Conservation (phyloP, 805 yeast genomes). For the Saccharomycopsis selenospora region DNA sequence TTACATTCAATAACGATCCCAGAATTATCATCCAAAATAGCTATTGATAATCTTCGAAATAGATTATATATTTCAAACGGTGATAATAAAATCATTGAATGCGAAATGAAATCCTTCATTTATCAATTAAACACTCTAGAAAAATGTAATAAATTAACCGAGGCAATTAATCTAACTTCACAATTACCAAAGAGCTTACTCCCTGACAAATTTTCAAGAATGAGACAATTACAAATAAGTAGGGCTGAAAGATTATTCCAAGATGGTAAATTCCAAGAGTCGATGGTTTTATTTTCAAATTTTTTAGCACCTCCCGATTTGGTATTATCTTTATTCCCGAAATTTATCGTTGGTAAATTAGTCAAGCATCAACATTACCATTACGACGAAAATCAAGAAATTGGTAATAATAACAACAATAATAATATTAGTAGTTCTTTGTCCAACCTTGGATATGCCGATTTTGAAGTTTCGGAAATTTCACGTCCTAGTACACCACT, state of each 20-base stretch:
- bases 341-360: slow-evolving; percentile 25
- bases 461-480: too few relatives aligned
- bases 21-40: slow-evolving; percentile 19
- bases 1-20: slow-evolving; percentile 31
- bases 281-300: slow-evolving; percentile 41
- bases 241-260: slow-evolving; percentile 26
- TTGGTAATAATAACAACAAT: slow-evolving; percentile 3
- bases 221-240: slow-evolving; percentile 39
- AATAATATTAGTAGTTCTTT: not conserved
- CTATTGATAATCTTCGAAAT: slow-evolving; percentile 14
- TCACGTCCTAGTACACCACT: not conserved
- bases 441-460: too few relatives aligned
- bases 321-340: slow-evolving; percentile 43
- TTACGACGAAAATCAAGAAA: not conserved
- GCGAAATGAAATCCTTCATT: slow-evolving; percentile 27
- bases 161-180: slow-evolving; percentile 38
- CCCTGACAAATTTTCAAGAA: slow-evolving; percentile 28
- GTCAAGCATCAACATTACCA: not conserved
- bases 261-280: slow-evolving; percentile 27
- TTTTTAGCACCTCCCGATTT: slow-evolving; percentile 54
- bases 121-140: slow-evolving; percentile 31
- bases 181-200: slow-evolving; percentile 28
- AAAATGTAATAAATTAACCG: slow-evolving; percentile 28
- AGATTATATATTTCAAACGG: slow-evolving; percentile 2
- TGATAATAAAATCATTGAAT: slow-evolving; percentile 25